Conservation (phyloP, 176 grass and related monocot species). For the Bothriochloa decipiens region DNA sequence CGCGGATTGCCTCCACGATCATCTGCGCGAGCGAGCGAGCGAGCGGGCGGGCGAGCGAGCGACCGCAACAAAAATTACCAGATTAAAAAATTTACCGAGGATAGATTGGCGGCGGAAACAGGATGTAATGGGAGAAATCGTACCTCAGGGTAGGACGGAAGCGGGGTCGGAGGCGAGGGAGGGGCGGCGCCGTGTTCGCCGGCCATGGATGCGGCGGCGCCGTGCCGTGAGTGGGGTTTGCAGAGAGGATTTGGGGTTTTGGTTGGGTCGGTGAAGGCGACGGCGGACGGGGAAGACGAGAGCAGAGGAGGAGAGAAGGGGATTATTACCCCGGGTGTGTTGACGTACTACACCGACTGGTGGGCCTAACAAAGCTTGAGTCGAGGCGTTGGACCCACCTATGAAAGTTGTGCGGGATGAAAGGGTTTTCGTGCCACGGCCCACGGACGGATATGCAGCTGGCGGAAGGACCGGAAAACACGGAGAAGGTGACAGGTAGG, state of each 20-base stretch:
- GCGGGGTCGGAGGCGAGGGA: conserved; percentile 13
- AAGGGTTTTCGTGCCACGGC: too few species aligned
- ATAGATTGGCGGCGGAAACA: not conserved
- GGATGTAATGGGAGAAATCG: not conserved
- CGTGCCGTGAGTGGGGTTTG: not conserved
- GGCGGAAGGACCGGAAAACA: not conserved
- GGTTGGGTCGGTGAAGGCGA: conserved; percentile 37
- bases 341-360: too few species aligned
- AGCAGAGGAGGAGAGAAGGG: too few species aligned
- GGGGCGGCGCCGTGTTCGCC: conserved; percentile 44
- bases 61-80: not conserved
- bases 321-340: too few species aligned
- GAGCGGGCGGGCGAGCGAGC: not conserved
- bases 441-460: too few species aligned
- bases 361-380: not conserved
- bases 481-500: not conserved
- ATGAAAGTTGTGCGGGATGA: too few species aligned
- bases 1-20: conserved; percentile 71
- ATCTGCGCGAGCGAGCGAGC: conserved; percentile 42
- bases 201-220: conserved; percentile 51
- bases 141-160: conserved; percentile 80
- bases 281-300: conserved; percentile 13
- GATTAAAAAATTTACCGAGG: not conserved
- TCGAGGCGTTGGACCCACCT: not conserved
- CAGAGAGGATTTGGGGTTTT: conserved; percentile 30